Conservation (phyloP, 495 filamentous ascomycete species). For the Penicillium salamii region DNA sequence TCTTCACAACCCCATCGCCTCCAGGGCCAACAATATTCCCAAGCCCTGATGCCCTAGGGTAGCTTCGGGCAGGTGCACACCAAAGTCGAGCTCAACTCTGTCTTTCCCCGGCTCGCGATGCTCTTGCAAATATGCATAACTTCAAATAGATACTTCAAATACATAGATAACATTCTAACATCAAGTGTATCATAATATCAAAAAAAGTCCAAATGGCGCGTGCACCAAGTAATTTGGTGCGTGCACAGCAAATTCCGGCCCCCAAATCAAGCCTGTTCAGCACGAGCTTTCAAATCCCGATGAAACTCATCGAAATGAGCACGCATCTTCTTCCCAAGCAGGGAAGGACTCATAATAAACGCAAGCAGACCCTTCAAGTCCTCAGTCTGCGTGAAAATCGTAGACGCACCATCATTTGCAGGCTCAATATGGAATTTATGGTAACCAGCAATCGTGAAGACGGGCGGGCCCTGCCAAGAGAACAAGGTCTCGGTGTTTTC, state of each 20-base stretch:
- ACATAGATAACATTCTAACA: no score
- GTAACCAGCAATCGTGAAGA: conserved; percentile 23
- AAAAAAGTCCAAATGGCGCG: not conserved
- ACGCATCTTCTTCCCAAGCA: conserved; percentile 22
- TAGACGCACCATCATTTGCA: conserved; percentile 23
- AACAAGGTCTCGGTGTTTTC: conserved; percentile 23
- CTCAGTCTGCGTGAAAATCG: conserved; percentile 26
- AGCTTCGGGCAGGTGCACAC: no score
- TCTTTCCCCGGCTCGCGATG: no score
- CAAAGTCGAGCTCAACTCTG: no score
- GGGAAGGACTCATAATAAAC: conserved; percentile 20
- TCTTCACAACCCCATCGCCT: no score
- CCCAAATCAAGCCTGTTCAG: conserved; percentile 12
- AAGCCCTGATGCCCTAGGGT: no score
- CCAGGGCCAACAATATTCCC: no score
- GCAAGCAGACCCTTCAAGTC: conserved; percentile 21
- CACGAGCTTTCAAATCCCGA: conserved; percentile 22
- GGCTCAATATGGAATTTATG: conserved; percentile 26
- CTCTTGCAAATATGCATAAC: no score
- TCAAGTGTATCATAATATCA: not conserved
- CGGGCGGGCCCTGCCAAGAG: conserved; percentile 29
- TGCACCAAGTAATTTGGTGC: not conserved
- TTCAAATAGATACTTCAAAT: no score
- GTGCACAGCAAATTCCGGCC: not conserved
- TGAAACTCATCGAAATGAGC: conserved; percentile 22